Percentiles rank a stretch among this genome's conserved stretches.
phyloP scores from a whole-genome alignment of 176 grass and related monocot species.

The Oryza australiensis region DNA sequence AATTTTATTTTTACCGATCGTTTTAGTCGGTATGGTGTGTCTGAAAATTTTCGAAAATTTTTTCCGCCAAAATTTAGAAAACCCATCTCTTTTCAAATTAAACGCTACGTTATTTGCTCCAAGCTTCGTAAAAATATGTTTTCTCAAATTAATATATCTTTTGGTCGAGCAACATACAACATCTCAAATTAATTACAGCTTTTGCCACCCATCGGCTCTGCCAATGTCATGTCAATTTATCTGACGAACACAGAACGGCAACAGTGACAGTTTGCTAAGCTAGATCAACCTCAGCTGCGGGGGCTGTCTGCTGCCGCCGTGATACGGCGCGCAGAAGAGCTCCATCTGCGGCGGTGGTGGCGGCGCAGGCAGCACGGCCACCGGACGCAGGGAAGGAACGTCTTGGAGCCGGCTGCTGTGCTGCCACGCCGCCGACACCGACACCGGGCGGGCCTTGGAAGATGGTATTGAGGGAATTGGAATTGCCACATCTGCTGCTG shows the following conservation, averaged over 20 bases:
- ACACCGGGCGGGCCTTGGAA: too few relatives aligned
- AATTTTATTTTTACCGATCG: too few relatives aligned
- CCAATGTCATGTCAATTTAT: not conserved
- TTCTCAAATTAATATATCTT: too few relatives aligned
- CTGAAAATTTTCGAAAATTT: too few relatives aligned
- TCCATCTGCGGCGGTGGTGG: constrained; percentile 41
- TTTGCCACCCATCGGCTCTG: not conserved
- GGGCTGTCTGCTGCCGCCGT: constrained; percentile 29
- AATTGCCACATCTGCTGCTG: constrained; percentile 52
- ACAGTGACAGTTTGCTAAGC: not conserved
- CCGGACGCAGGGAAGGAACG: constrained; percentile 9
- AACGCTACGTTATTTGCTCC: too few relatives aligned
- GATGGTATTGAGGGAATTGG: constrained; percentile 48
- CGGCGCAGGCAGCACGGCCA: constrained; percentile 27
- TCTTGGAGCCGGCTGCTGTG: constrained; percentile 27
- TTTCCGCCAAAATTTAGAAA: too few relatives aligned
- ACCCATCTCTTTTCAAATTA: too few relatives aligned
- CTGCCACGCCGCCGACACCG: constrained; percentile 33
- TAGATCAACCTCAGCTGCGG: constrained; percentile 50
- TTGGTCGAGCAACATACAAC: not conserved
- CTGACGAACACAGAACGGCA: not conserved
- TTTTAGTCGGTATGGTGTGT: too few relatives aligned
- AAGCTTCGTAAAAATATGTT: too few relatives aligned
- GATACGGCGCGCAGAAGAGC: constrained; percentile 45
- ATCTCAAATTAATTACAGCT: not conserved